These are phyloP conservation scores for Debaryomyces subglobosus DNA, from an alignment of 1,139 yeast species.

Conservation along the genomic window DNA sequence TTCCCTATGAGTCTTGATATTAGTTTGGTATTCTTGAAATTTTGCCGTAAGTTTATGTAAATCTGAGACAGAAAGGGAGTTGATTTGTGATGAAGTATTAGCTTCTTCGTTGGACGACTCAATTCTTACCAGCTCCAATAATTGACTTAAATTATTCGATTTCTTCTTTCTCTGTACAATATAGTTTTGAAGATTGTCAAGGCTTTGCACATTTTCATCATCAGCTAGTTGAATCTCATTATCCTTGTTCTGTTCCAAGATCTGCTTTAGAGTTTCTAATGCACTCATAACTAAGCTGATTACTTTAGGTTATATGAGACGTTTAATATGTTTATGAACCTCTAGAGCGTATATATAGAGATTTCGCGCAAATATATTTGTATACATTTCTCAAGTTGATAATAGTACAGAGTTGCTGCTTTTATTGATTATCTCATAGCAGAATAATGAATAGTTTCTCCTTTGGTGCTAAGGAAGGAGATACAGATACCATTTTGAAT, in stretches of 20 bases:
- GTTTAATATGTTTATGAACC: not conserved
- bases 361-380: not conserved
- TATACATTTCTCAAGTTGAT: not conserved
- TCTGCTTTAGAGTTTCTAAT: constrained; percentile 16
- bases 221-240: not conserved
- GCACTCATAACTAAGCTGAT: constrained; percentile 16
- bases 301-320: not conserved
- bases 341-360: not conserved
- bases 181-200: constrained; percentile 11
- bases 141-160: constrained; percentile 6
- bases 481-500: not conserved
- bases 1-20: constrained; percentile 41
- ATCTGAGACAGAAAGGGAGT: constrained; percentile 14
- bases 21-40: constrained; percentile 36
- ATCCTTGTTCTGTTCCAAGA: constrained; percentile 11
- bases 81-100: constrained; percentile 7
- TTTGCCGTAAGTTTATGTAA: constrained; percentile 21
- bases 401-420: not conserved
- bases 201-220: not conserved
- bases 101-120: constrained; percentile 13
- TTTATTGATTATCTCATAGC: not conserved
- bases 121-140: constrained; percentile 23
- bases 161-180: constrained; percentile 4
- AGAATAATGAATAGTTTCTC: not conserved
- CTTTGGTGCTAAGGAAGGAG: not conserved